Evolutionary conservation across 306 rosid species (phyloP).

Genomic region (Corylus heterophylla): DNA sequence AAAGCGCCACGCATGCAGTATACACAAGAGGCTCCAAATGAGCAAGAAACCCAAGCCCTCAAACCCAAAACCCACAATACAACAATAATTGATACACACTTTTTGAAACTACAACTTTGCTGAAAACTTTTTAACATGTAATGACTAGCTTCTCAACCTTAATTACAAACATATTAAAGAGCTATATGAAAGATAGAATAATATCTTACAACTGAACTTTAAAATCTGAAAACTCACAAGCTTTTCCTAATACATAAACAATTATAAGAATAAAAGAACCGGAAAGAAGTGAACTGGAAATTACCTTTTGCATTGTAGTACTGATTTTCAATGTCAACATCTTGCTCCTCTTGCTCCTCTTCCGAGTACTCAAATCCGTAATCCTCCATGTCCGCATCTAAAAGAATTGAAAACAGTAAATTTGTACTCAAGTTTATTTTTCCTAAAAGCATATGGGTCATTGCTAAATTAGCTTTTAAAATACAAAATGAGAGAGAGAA

Average conservation of each 20-base stretch:
- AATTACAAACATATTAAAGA: neutral
- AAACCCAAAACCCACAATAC: too few relatives aligned
- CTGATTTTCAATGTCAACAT: conserved; percentile 97
- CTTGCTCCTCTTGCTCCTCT: conserved; percentile 98
- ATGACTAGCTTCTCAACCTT: neutral
- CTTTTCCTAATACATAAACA: conserved; percentile 5
- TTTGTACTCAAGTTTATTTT: neutral
- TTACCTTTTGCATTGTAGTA: conserved; percentile 92
- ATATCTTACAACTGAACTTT: neutral
- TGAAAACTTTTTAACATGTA: neutral
- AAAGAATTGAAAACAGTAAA: conserved; percentile 21
- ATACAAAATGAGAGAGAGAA: neutral
- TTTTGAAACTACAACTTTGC: neutral
- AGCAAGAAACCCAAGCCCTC: too few relatives aligned
- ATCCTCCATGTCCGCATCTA: conserved; percentile 99
- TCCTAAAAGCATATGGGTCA: neutral
- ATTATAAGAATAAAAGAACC: neutral
- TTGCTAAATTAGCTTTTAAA: neutral
- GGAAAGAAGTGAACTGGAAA: conserved; percentile 10
- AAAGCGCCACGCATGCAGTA: too few relatives aligned
- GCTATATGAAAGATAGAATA: neutral
- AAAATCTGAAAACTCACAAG: conserved; percentile 19
- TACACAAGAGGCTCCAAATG: too few relatives aligned
- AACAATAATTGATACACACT: neutral
- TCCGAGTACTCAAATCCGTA: conserved; percentile 99